These are phyloP conservation scores for Aspergillus sp. DNA, from an alignment of 2,329 filamentous ascomycete species.

Conservation along the genomic window DNA sequence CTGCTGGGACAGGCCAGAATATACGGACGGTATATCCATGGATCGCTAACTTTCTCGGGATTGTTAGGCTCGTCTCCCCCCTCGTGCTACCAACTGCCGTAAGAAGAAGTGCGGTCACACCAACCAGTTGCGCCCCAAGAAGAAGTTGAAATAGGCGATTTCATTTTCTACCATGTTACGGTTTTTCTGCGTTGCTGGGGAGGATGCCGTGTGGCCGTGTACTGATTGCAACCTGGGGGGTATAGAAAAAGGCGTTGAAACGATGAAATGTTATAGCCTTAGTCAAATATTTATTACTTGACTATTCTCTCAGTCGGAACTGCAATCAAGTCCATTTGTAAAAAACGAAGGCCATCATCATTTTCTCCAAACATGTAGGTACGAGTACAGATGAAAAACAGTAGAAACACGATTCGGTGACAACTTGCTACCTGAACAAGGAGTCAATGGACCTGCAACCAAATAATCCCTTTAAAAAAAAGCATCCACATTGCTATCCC, in stretches of 20 bases:
- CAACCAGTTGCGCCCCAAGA: conserved; percentile 99
- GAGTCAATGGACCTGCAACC: neutral
- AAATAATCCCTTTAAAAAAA: conserved; percentile 1
- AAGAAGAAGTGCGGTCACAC: conserved; percentile 99
- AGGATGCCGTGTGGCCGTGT: conserved; percentile 22
- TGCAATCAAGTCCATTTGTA: conserved; percentile 31
- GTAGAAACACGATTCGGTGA: neutral
- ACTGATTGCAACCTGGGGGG: conserved; percentile 29
- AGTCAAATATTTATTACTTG: conserved; percentile 30
- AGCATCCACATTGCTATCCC: conserved; percentile 1
- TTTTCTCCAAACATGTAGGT: neutral
- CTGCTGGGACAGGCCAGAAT: no score
- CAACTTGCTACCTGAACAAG: conserved; percentile 9
- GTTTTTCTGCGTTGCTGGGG: conserved; percentile 41
- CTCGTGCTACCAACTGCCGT: conserved; percentile 98
- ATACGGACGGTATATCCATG: neutral
- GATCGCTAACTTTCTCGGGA: neutral
- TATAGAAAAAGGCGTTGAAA: conserved; percentile 31
- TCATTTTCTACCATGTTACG: conserved; percentile 23
- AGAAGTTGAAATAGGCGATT: conserved; percentile 85
- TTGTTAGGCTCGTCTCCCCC: conserved; percentile 67
- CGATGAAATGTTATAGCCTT: conserved; percentile 31
- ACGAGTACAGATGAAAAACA: conserved; percentile 5
- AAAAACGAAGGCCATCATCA: conserved; percentile 3
- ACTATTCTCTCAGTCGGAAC: conserved; percentile 25